These are phyloP conservation scores for Neolentinus lepideus DNA, from an alignment of 1,284 basidiomycete genomes.

Conservation along the genomic window DNA sequence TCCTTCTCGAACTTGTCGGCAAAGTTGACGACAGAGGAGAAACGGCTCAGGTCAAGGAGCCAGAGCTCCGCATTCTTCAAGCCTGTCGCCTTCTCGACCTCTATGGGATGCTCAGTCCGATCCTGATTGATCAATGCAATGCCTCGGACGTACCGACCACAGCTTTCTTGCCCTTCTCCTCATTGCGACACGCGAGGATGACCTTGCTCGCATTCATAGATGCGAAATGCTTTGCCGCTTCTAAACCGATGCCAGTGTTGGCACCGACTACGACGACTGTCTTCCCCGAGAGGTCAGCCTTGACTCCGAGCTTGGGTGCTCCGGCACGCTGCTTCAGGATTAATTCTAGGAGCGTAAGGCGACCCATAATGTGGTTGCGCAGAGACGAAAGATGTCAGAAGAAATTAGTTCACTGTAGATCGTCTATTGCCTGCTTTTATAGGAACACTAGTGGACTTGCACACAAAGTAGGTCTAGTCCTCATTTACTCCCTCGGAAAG, in stretches of 20 bases:
- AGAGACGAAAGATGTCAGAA: background rate
- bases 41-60: conserved; percentile 22
- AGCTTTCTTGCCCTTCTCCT: conserved; percentile 17
- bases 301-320: conserved; percentile 9
- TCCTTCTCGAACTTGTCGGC: conserved; percentile 21
- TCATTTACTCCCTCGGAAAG: too few species aligned
- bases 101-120: conserved; percentile 8
- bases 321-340: background rate
- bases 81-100: conserved; percentile 18
- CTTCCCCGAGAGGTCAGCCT: conserved; percentile 21
- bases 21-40: conserved; percentile 21
- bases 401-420: too few species aligned
- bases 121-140: background rate
- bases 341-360: background rate
- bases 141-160: conserved; percentile 12
- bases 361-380: background rate
- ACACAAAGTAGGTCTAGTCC: too few species aligned
- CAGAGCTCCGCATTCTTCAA: conserved; percentile 18
- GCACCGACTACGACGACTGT: conserved; percentile 25
- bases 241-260: conserved; percentile 26
- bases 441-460: too few species aligned
- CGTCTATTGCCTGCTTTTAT: too few species aligned
- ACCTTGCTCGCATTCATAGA: conserved; percentile 21
- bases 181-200: conserved; percentile 21
- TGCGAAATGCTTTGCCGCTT: conserved; percentile 25